Evolutionary conservation across 2,329 filamentous ascomycete species (phyloP).

Genomic region (Pyrenochaeta sp.): DNA sequence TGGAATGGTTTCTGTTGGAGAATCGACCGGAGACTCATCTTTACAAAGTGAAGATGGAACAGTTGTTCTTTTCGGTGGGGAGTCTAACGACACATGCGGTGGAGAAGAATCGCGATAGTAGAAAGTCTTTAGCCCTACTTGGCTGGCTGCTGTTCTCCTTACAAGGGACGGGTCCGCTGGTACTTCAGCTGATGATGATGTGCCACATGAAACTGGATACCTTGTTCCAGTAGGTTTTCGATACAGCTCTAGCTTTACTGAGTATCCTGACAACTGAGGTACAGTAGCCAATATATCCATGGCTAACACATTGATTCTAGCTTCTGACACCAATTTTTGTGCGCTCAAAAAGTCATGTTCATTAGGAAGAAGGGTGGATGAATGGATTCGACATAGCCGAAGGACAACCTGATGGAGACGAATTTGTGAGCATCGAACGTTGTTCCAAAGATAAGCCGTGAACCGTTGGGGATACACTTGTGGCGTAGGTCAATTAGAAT

Average conservation of each 20-base stretch:
- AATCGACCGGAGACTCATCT: too few relatives aligned
- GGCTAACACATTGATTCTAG: conserved; percentile 15
- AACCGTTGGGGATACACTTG: conserved; percentile 28
- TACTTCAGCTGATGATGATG: neutral
- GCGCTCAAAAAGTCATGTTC: conserved; percentile 1
- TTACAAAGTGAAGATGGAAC: too few relatives aligned
- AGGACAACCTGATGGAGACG: conserved; percentile 33
- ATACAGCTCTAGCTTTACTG: conserved; percentile 10
- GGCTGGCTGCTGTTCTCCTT: too few relatives aligned
- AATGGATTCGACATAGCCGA: conserved; percentile 16
- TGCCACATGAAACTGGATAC: neutral
- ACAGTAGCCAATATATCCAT: conserved; percentile 35
- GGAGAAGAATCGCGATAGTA: too few relatives aligned
- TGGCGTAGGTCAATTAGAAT: neutral
- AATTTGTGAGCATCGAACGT: conserved; percentile 29
- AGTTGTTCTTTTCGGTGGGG: too few relatives aligned
- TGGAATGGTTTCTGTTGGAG: too few relatives aligned
- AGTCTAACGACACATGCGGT: too few relatives aligned
- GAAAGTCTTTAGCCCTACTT: too few relatives aligned
- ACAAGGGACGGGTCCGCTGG: neutral
- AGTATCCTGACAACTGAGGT: conserved; percentile 33
- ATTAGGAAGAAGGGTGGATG: neutral
- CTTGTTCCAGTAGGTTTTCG: neutral
- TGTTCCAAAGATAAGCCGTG: conserved; percentile 38
- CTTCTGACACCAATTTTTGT: conserved; percentile 18